A percentile compares a stretch with the other conserved stretches of the same genome.
phyloP scores from a whole-genome alignment of 768 basidiomycete species.

The Tulasnella sp. region DNA sequence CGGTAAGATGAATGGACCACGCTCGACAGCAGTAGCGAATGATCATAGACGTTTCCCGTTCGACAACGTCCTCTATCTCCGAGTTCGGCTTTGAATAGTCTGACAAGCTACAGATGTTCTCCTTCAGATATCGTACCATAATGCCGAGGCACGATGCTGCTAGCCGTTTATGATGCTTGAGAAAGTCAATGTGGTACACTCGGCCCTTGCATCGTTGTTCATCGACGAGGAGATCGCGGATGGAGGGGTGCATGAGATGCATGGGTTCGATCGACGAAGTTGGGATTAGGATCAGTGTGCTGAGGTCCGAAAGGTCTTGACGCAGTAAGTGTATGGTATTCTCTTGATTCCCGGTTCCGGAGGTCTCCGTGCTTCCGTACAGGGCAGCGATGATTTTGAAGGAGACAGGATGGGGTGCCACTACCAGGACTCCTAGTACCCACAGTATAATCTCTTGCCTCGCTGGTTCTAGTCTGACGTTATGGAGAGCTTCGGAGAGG shows the following conservation, averaged over 20 bases:
- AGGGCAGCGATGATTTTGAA: too few relatives aligned
- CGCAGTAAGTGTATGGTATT: background rate
- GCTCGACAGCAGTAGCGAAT: background rate
- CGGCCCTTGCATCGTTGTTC: background rate
- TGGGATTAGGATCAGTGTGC: background rate
- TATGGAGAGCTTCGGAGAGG: too few relatives aligned
- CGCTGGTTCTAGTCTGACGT: too few relatives aligned
- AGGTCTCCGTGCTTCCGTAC: too few relatives aligned
- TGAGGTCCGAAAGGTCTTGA: background rate
- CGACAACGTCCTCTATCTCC: background rate
- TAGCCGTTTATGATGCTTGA: background rate
- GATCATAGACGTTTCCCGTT: background rate
- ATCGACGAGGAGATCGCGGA: background rate
- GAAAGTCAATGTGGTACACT: background rate
- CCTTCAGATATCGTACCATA: background rate
- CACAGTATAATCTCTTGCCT: too few relatives aligned
- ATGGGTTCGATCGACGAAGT: background rate
- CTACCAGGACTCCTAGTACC: too few relatives aligned
- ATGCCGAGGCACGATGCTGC: background rate
- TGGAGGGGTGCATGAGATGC: background rate
- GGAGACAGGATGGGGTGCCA: too few relatives aligned
- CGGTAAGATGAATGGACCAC: background rate
- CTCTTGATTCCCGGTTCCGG: too few relatives aligned
- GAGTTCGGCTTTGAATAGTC: background rate
- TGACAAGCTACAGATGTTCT: background rate